Conservation (phyloP, 1,284 basidiomycete genomes). For the Ganoderma lingzhi region DNA sequence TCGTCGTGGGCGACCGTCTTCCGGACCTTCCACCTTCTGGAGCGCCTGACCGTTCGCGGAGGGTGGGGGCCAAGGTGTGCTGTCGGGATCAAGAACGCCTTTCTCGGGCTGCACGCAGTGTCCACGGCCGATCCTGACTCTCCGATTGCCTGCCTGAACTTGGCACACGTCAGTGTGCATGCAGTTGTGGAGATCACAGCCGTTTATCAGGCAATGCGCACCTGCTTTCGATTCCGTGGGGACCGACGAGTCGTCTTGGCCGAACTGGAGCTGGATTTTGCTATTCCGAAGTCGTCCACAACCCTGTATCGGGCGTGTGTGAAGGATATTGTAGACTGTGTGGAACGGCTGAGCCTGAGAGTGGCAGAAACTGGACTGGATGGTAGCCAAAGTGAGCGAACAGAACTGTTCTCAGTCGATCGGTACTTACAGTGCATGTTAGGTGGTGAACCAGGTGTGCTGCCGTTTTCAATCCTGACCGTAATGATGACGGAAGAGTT, state of each 20-base stretch:
- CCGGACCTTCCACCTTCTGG: not conserved
- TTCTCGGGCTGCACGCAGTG: not conserved
- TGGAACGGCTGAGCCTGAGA: not conserved
- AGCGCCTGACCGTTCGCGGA: not conserved
- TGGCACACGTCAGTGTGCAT: not conserved
- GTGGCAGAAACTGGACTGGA: no score
- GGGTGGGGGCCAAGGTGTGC: no score
- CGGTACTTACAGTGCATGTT: no score
- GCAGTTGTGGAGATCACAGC: not conserved
- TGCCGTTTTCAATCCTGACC: no score
- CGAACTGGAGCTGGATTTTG: not conserved
- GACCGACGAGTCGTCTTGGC: not conserved
- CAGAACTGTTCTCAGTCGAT: no score
- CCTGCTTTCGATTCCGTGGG: not conserved
- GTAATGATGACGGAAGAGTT: no score
- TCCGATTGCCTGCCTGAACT: not conserved
- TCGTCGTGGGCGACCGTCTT: not conserved
- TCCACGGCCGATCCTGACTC: not conserved
- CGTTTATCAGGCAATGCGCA: not conserved
- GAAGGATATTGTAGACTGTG: not conserved
- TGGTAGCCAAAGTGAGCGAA: no score
- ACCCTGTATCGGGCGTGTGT: not conserved
- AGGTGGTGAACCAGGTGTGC: no score
- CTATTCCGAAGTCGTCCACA: no score
- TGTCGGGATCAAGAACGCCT: not conserved